Percentiles rank a stretch among this genome's conserved stretches.
Conservation (phyloP, 805 yeast species). For the Zygoascus bituminiphila region DNA sequence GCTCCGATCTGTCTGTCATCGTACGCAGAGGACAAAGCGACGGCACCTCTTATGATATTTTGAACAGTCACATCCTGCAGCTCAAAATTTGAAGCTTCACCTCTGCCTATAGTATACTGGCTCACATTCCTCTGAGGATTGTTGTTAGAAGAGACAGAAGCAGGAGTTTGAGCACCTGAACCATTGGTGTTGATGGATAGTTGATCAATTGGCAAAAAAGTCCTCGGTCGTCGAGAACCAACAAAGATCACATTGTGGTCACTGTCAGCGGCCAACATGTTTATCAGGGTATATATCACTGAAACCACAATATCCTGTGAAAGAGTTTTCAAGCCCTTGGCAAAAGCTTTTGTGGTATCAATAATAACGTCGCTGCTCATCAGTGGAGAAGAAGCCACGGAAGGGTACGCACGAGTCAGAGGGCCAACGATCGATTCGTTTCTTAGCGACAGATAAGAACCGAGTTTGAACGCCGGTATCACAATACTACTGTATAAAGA, state of each 20-base stretch:
- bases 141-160: not conserved
- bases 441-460: constrained; percentile 41
- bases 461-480: constrained; percentile 44
- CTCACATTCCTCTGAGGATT: not conserved
- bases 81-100: not conserved
- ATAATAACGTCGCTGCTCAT: constrained; percentile 41
- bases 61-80: constrained; percentile 34
- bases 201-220: constrained; percentile 9
- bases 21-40: constrained; percentile 56
- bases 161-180: not conserved
- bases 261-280: constrained; percentile 52
- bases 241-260: constrained; percentile 8
- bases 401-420: constrained; percentile 33
- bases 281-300: constrained; percentile 74
- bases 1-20: constrained; percentile 66
- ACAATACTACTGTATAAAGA: constrained; percentile 47
- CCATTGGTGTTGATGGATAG: constrained; percentile 4
- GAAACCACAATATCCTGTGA: constrained; percentile 80
- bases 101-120: not conserved
- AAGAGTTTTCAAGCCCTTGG: constrained; percentile 55
- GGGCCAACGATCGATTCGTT: constrained; percentile 25
- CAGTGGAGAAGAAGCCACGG: constrained; percentile 40
- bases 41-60: constrained; percentile 62
- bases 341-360: constrained; percentile 49
- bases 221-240: constrained; percentile 6